A percentile compares a stretch with the other conserved stretches of the same genome.
These are phyloP conservation scores for Podaxis sp. DNA, from an alignment of 768 basidiomycete genomes.

Conservation along the genomic window DNA sequence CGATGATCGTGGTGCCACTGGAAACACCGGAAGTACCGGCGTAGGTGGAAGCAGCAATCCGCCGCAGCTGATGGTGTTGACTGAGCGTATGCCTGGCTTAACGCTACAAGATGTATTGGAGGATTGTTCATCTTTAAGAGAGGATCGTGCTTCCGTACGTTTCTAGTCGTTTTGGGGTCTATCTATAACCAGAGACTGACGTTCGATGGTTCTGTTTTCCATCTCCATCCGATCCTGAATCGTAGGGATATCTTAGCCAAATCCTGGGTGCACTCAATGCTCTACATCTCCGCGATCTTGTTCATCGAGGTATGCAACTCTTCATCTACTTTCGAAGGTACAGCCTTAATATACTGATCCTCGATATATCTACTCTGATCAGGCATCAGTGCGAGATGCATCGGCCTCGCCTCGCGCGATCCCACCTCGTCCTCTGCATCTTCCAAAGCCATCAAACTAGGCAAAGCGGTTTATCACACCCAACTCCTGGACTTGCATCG, in stretches of 20 bases:
- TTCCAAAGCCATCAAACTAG: conserved; percentile 65
- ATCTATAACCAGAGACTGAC: neutral
- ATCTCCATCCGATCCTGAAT: neutral
- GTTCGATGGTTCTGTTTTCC: neutral
- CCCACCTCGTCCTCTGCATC: conserved; percentile 36
- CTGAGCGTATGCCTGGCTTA: conserved; percentile 65
- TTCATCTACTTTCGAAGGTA: neutral
- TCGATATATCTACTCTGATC: neutral
- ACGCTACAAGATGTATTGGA: conserved; percentile 72
- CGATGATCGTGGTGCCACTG: conserved; percentile 19
- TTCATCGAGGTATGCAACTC: conserved; percentile 59
- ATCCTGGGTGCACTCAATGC: conserved; percentile 66
- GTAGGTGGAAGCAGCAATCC: neutral
- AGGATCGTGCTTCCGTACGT: conserved; percentile 64
- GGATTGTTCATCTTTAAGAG: conserved; percentile 68
- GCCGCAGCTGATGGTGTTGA: conserved; percentile 60
- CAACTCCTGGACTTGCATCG: conserved; percentile 75
- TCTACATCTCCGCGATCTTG: conserved; percentile 57
- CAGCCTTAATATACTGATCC: neutral
- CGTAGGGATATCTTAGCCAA: conserved; percentile 74
- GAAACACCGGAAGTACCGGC: neutral
- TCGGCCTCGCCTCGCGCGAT: conserved; percentile 53
- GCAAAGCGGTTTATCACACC: conserved; percentile 67
- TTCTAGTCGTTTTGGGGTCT: conserved; percentile 14
- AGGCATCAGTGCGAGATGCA: conserved; percentile 57